Evolutionary conservation across 148 eudicot genomes (phyloP), one percentile per base, ranked within the genome.

Genomic region (Diospyros lotus): DNA sequence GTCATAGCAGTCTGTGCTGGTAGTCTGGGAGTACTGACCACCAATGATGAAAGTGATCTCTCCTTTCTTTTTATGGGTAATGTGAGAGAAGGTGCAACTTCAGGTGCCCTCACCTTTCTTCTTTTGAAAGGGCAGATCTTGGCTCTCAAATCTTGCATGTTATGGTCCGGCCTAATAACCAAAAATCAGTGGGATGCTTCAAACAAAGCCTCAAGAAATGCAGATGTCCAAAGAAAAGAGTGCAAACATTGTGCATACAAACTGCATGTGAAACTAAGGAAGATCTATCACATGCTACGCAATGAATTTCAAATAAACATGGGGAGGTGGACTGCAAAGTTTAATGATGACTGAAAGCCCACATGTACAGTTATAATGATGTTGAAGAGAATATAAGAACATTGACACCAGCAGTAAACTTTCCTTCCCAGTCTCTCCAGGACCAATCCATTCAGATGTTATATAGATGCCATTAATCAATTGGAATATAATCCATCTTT

Each of bases 1-100:
- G 12, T 5, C 58, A 53, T 53, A 10, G 58, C 58, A 53, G 58
- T 53, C 58, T 53, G 58, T 53, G 58, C 11, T 6, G 58, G 11
- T 53, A 53, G 2, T 9, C 58, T 53, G 12, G 58, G 58, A 53
- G 58, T 53, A 10, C 58, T 6, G 58, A 53, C 93, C 77, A 89
- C 98, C 81, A 94, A 81, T 17, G 96, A 89, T 6, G 98, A 94
- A 63, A 94, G 88, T 43, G 98, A 94, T 67, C 97, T 90, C 84
- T 94, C 98, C 88, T 94, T 94, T 73, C 97, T 90, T 84, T 87
- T 94, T 60, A 83, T 83, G 14, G 97, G 97, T 2, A 82, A 83
- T 8, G 89, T 72, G 81, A 80, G 69, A 55, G 96, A 71, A 64
- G 89, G 75, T 69, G 78, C 59, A 73, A 79, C 73, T 78, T 92